These are phyloP conservation scores for Stramenopiles sp. DNA, from an alignment of 352 stramenopile species.

Conservation along the genomic window DNA sequence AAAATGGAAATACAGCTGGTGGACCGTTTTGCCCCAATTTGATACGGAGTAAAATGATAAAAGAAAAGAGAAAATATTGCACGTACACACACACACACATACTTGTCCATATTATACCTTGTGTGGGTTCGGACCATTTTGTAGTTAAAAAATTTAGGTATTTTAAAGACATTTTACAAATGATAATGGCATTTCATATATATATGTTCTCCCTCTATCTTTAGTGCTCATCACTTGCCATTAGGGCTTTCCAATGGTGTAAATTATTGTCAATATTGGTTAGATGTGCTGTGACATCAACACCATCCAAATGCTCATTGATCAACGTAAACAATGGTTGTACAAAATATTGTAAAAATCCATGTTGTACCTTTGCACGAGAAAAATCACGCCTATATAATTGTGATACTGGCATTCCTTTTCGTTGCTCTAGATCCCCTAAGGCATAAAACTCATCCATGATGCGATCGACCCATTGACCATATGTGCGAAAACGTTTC, in stretches of 20 bases:
- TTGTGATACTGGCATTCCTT: background rate
- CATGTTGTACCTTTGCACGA: background rate
- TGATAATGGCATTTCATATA: too few species aligned
- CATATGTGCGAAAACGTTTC: background rate
- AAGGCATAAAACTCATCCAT: constrained; percentile 1
- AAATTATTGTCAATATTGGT: background rate
- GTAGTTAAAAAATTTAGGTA: too few species aligned
- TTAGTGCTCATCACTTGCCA: background rate
- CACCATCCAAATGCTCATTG: background rate
- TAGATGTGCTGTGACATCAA: background rate
- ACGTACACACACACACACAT: background rate
- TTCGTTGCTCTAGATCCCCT: background rate
- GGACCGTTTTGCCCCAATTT: background rate
- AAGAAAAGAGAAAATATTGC: background rate
- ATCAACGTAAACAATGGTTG: background rate
- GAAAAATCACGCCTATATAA: background rate
- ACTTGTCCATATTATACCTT: too few species aligned
- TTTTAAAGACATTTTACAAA: too few species aligned
- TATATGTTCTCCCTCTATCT: too few species aligned
- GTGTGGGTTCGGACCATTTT: too few species aligned
- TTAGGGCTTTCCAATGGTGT: background rate
- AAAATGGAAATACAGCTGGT: too few species aligned
- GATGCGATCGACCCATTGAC: background rate
- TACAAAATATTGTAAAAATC: constrained; percentile 12
- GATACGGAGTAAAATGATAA: background rate